Evolutionary conservation across 345 rosid species (phyloP).

Genomic region (Populus euphratica): DNA sequence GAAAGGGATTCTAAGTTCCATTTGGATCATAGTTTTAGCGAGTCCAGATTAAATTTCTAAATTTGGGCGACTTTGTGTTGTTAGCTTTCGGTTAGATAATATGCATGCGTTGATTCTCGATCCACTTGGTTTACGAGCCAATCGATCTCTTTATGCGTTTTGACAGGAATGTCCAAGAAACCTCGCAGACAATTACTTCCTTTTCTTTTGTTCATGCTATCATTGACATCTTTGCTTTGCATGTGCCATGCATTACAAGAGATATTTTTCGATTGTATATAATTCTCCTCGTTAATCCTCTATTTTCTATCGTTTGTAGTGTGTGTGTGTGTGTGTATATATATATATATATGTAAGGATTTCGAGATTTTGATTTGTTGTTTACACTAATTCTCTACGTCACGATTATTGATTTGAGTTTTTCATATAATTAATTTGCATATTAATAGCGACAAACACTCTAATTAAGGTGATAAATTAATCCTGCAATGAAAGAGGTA

Average conservation of each 20-base stretch:
- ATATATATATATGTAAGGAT: too few species aligned
- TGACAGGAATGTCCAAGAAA: background rate
- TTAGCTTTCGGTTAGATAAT: constrained; percentile 24
- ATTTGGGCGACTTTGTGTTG: background rate
- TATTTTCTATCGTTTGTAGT: background rate
- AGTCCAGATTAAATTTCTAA: background rate
- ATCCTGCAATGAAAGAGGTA: too few species aligned
- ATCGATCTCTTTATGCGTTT: background rate
- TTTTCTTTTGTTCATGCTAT: background rate
- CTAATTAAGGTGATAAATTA: too few species aligned
- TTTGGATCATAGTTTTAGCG: background rate
- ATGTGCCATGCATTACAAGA: constrained; percentile 5
- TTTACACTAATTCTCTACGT: background rate
- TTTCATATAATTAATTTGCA: background rate
- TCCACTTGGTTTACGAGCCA: background rate
- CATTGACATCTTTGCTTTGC: background rate
- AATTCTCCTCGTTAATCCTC: background rate
- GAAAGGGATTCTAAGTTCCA: constrained; percentile 2
- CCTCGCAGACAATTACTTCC: background rate
- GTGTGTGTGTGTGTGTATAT: too few species aligned
- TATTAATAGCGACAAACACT: too few species aligned
- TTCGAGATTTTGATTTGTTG: background rate
- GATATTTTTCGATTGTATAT: background rate
- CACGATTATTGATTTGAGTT: background rate
- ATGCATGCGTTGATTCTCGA: constrained; percentile 3